Evolutionary conservation across 495 filamentous ascomycete genomes (phyloP).

Genomic region (Neurospora sp.): DNA sequence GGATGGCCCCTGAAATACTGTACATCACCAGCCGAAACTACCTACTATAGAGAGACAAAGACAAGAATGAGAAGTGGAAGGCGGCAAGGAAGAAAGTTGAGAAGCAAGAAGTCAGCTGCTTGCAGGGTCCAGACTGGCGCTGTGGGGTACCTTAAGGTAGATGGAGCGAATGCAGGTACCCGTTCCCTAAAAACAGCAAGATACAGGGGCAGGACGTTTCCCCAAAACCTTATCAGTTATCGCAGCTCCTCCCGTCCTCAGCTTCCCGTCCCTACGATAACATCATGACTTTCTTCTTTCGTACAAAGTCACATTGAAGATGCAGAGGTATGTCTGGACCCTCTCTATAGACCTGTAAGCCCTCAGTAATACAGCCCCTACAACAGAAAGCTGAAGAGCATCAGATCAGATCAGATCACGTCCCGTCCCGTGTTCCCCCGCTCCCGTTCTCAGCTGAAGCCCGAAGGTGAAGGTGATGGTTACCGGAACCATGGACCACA

Average conservation of each 20-base stretch:
- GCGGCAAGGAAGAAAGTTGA: neutral
- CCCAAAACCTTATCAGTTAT: neutral
- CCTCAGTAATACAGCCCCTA: neutral
- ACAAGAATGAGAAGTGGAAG: neutral
- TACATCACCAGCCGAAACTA: neutral
- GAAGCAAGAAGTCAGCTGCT: neutral
- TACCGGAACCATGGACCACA: neutral
- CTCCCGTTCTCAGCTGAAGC: neutral
- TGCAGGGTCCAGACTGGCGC: neutral
- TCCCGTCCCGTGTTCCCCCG: neutral
- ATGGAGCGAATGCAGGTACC: neutral
- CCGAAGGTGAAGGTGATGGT: neutral
- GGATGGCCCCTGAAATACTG: neutral
- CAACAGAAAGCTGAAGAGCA: neutral
- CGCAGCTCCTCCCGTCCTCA: neutral
- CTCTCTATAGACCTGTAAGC: neutral
- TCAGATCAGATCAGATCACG: neutral
- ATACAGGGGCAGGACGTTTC: neutral
- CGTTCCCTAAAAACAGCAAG: neutral
- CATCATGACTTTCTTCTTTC: neutral
- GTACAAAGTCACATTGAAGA: neutral
- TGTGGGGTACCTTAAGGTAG: neutral
- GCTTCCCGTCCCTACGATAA: neutral
- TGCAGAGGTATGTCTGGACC: neutral
- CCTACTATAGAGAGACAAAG: neutral